Percentiles rank a stretch among this genome's conserved stretches.
Conservation (phyloP, 805 yeast genomes). For the Saccharomycopsis microspora region DNA sequence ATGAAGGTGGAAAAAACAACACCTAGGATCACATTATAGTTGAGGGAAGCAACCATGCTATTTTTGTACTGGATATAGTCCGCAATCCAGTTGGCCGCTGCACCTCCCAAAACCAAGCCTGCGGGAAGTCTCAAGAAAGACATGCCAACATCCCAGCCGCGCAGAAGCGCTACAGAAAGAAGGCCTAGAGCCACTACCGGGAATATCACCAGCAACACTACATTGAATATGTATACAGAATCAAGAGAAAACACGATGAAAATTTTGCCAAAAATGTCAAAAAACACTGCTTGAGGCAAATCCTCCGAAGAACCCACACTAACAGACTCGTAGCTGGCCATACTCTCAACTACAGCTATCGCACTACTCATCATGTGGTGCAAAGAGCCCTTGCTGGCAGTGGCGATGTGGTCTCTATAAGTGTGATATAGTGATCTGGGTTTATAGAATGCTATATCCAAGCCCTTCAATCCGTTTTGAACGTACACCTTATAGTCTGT, state of each 20-base stretch:
- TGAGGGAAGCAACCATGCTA: constrained; percentile 41
- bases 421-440: constrained; percentile 85
- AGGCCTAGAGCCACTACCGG: constrained; percentile 44
- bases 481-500: constrained; percentile 75
- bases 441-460: constrained; percentile 81
- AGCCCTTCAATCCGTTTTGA: constrained; percentile 62
- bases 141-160: constrained; percentile 38
- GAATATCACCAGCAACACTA: constrained; percentile 36
- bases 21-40: constrained; percentile 37
- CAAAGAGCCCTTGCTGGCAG: constrained; percentile 54
- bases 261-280: constrained; percentile 50
- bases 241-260: constrained; percentile 45
- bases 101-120: constrained; percentile 35
- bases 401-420: constrained; percentile 51
- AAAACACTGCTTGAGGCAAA: constrained; percentile 37
- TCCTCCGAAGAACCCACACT: neutral
- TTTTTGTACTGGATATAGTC: constrained; percentile 31
- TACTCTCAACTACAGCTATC: constrained; percentile 37
- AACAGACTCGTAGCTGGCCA: constrained; percentile 20
- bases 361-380: constrained; percentile 79
- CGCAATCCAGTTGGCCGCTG: constrained; percentile 26
- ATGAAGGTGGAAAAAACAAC: constrained; percentile 37
- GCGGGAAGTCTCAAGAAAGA: constrained; percentile 43
- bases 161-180: constrained; percentile 34
- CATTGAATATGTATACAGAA: constrained; percentile 37